Evolutionary conservation across 768 basidiomycete genomes (phyloP), one percentile per base, ranked within the genome.

Genomic region (Pleurotus giganteus): DNA sequence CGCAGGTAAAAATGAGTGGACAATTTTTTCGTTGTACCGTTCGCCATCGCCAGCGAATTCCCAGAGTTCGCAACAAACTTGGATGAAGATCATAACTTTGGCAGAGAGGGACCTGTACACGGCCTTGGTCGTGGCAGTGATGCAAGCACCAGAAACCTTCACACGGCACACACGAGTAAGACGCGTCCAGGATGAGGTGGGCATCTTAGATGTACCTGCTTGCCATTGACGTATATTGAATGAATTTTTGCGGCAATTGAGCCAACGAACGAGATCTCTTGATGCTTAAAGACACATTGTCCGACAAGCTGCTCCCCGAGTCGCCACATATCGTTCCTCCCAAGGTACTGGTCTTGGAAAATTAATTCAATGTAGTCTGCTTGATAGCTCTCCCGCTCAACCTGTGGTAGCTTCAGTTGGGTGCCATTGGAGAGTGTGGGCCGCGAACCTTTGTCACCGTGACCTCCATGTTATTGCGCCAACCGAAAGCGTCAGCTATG

Each of bases 31-130:
- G 65, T 92, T 89, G 70, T 89, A 94, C 4, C 95, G 84, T 68
- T 97, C 94, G 21, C 97, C 97, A 58, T 98, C 97, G 31, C 91
- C 94, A 21, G 94, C 83, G 65, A 98, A 98, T 63, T 97, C 91
- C 92, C 93, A 98, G 53, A 97, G 83, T 66, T 98, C 97, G 45
- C 87, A 84, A 67, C 94, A 96, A 13, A 99, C 89, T 76, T 98
- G 95, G 45, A 99, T 93, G 68, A 97, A 96, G 54, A 98, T 88
- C 17, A 91, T 97, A 31, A 89, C 81, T 64, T 89, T 93, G 39
- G 95, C 94, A 1, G 94, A 95, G 42, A 94, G 83, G 11, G 93
- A 93, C 37, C 97, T 82, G 63, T 88, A 95, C 28, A 99, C 84
- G 11, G 89, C 74, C 68, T 94, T 95, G 7, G 96, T 98, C n/a